Conservation (phyloP, 116 monocot species). For the Papilionanthe hybrid region DNA sequence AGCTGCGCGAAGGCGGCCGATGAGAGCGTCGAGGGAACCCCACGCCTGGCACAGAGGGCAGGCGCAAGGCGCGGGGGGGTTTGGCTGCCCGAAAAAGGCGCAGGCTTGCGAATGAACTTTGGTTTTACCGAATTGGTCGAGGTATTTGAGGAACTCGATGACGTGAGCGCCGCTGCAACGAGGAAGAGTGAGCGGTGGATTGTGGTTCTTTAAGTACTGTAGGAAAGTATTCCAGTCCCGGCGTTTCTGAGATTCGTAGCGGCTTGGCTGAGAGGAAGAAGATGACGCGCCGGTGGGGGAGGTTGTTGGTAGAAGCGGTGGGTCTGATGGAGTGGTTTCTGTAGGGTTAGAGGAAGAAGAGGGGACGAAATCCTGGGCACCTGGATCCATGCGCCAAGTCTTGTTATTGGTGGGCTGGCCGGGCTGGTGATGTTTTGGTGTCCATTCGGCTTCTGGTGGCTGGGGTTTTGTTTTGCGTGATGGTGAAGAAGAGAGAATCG, state of each 20-base stretch:
- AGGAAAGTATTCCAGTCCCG: slow-evolving; percentile 72
- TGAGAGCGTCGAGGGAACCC: slow-evolving; percentile 79
- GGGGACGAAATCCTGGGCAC: not conserved
- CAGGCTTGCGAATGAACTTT: slow-evolving; percentile 41
- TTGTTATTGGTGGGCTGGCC: not conserved
- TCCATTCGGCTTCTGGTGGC: not conserved
- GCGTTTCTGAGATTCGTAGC: slow-evolving; percentile 68
- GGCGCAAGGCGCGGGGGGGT: slow-evolving; percentile 47
- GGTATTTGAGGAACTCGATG: slow-evolving; percentile 64
- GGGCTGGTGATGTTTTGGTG: not conserved
- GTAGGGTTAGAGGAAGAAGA: not conserved
- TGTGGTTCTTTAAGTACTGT: slow-evolving; percentile 60
- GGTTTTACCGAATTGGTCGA: slow-evolving; percentile 60
- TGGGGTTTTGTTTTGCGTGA: not conserved
- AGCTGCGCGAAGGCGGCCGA: slow-evolving; percentile 60
- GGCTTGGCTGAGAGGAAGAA: slow-evolving; percentile 18
- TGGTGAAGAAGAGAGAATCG: not conserved
- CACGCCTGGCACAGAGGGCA: slow-evolving; percentile 63
- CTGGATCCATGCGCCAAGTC: not conserved
- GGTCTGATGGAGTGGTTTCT: not conserved
- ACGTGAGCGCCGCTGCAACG: slow-evolving; percentile 73
- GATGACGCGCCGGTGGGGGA: not conserved
- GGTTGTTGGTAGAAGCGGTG: not conserved
- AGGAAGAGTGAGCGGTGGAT: slow-evolving; percentile 47
- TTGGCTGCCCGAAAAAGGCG: slow-evolving; percentile 46